These are phyloP conservation scores for Carex pumila DNA, from an alignment of 176 grass and related monocot species.

Conservation along the genomic window DNA sequence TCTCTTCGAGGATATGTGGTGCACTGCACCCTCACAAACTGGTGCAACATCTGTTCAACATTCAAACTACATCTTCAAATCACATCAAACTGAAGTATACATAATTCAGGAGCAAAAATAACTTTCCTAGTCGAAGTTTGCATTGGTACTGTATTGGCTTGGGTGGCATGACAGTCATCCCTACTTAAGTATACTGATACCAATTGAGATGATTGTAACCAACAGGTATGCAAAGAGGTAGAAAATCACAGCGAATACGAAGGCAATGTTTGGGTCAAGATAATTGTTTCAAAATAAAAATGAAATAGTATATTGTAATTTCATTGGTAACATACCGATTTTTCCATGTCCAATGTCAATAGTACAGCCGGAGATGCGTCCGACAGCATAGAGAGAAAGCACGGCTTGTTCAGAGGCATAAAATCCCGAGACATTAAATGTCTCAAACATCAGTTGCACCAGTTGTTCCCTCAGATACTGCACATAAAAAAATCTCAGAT, in stretches of 20 bases:
- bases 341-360: conserved; percentile 97
- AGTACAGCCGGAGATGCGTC: conserved; percentile 89
- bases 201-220: not conserved
- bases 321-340: conserved; percentile 52
- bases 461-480: conserved; percentile 85
- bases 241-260: not conserved
- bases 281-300: not conserved
- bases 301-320: not conserved
- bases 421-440: conserved; percentile 97
- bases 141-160: not conserved
- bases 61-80: not conserved
- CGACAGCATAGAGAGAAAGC: conserved; percentile 94
- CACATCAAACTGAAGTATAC: not conserved
- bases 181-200: not conserved
- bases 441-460: conserved; percentile 95
- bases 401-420: conserved; percentile 98
- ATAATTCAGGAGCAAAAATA: not conserved
- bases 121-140: not conserved
- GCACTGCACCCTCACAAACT: conserved; percentile 95
- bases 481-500: conserved; percentile 12
- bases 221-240: not conserved
- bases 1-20: conserved; percentile 84
- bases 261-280: not conserved
- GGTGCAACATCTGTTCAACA: conserved; percentile 80
- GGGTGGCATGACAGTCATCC: not conserved